Evolutionary conservation across 306 rosid species (phyloP).

Genomic region (Rosa persica): DNA sequence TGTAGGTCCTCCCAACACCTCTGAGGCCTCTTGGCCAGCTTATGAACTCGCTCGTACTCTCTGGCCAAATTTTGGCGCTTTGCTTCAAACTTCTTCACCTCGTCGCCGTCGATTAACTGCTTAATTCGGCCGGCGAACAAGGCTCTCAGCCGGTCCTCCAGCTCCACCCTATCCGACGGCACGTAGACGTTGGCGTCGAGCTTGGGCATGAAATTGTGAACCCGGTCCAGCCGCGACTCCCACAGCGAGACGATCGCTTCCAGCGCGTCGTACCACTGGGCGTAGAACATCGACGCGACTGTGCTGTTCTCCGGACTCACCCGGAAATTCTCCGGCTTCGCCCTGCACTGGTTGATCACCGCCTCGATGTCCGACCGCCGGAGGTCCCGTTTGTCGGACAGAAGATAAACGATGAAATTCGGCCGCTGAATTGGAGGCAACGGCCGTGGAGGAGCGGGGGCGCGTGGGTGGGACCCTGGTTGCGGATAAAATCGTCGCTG

Average conservation of each 20-base stretch:
- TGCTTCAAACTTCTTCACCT: slow-evolving; percentile 43
- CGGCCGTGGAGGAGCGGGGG: not conserved
- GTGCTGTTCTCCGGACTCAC: slow-evolving; percentile 16
- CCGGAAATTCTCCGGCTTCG: slow-evolving; percentile 27
- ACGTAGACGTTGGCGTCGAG: slow-evolving; percentile 30
- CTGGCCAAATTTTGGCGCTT: slow-evolving; percentile 29
- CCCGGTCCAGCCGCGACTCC: slow-evolving; percentile 51
- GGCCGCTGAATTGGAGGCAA: not conserved
- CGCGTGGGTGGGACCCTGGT: not conserved
- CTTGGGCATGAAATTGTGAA: slow-evolving; percentile 49
- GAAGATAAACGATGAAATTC: slow-evolving; percentile 47
- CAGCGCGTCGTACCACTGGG: slow-evolving; percentile 51
- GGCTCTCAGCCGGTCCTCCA: slow-evolving; percentile 39
- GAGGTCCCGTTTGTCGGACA: slow-evolving; percentile 21
- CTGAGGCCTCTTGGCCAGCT: not conserved
- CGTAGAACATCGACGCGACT: slow-evolving; percentile 44
- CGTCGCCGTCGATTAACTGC: slow-evolving; percentile 52
- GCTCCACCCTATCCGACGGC: slow-evolving; percentile 48
- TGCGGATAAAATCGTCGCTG: slow-evolving; percentile 17
- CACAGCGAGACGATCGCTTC: slow-evolving; percentile 61
- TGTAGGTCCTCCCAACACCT: rapidly evolving
- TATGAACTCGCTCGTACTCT: slow-evolving; percentile 29
- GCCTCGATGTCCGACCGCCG: slow-evolving; percentile 19
- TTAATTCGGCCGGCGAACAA: slow-evolving; percentile 45
- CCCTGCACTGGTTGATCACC: slow-evolving; percentile 40